phyloP scores from a whole-genome alignment of 441 rosid species.

The Aquilaria agallochum region DNA sequence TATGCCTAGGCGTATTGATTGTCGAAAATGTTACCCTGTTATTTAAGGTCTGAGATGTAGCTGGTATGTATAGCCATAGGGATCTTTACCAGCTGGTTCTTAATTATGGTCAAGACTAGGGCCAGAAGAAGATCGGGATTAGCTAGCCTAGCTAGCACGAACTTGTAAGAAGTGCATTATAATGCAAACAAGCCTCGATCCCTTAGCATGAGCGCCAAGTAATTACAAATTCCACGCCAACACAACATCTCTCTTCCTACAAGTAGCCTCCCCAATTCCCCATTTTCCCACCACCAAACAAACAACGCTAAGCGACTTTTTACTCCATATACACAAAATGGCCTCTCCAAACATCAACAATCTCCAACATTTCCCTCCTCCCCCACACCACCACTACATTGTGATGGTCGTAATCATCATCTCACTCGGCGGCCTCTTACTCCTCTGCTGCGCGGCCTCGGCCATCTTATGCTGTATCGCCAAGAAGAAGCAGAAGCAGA shows the following conservation, averaged over 20 bases:
- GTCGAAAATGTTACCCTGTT: no score
- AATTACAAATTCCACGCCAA: slow-evolving; percentile 15
- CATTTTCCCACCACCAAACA: slow-evolving; percentile 10
- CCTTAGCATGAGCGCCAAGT: slow-evolving; percentile 52
- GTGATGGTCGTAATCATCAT: slow-evolving; percentile 55
- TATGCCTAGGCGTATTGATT: no score
- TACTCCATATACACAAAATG: slow-evolving; percentile 26
- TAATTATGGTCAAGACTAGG: neutral
- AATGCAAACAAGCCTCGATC: slow-evolving; percentile 41
- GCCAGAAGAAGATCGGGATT: neutral
- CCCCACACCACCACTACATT: slow-evolving; percentile 52
- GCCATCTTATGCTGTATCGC: slow-evolving; percentile 58
- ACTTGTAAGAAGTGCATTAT: slow-evolving; percentile 28
- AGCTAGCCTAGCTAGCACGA: neutral
- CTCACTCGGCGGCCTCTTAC: slow-evolving; percentile 66
- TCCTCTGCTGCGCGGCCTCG: slow-evolving; percentile 62
- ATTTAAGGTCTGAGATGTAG: no score
- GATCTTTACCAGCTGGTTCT: neutral
- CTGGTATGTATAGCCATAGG: neutral
- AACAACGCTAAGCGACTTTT: slow-evolving; percentile 10
- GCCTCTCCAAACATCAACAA: slow-evolving; percentile 20
- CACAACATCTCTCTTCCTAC: slow-evolving; percentile 4
- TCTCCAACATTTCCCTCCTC: slow-evolving; percentile 48
- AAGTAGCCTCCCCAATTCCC: slow-evolving; percentile 5
- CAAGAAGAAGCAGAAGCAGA: slow-evolving; percentile 51